Percentiles rank a stretch among this genome's conserved stretches.
phyloP scores from a whole-genome alignment of 345 rosid genomes.

The Lenwebbia sp. region DNA sequence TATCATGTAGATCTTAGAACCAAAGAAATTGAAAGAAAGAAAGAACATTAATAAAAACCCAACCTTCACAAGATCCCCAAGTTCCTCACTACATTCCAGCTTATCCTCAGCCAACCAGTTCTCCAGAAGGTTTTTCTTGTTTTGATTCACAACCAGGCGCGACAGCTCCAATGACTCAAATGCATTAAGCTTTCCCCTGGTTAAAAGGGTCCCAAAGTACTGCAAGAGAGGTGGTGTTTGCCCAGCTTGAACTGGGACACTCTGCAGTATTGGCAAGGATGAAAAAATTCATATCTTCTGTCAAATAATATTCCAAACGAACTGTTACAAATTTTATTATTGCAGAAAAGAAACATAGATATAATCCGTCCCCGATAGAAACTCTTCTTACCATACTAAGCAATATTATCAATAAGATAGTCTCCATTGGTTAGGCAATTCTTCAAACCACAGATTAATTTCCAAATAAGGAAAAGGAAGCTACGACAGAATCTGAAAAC shows the following conservation, averaged over 20 bases:
- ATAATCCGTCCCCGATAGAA: background rate
- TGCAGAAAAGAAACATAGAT: background rate
- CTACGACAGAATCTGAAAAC: background rate
- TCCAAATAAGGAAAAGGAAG: background rate
- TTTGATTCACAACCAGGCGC: conserved; percentile 96
- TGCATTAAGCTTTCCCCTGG: conserved; percentile 93
- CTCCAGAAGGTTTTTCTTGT: conserved; percentile 93
- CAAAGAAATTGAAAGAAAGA: background rate
- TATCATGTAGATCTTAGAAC: background rate
- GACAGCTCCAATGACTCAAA: conserved; percentile 97
- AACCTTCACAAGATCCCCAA: conserved; percentile 99
- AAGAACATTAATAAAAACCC: conserved; percentile 1
- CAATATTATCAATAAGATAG: background rate
- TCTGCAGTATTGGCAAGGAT: conserved; percentile 27
- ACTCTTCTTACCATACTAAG: background rate
- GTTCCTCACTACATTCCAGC: conserved; percentile 97
- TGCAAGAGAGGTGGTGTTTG: conserved; percentile 96
- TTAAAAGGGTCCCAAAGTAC: conserved; percentile 94
- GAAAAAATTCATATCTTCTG: background rate
- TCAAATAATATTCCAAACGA: background rate
- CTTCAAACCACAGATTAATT: background rate
- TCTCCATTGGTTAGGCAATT: background rate
- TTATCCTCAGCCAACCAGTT: conserved; percentile 99
- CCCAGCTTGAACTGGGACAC: conserved; percentile 99
- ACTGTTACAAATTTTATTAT: background rate